Evolutionary conservation across 352 stramenopile species (phyloP).

Genomic region (Phytophthora aleatoria): DNA sequence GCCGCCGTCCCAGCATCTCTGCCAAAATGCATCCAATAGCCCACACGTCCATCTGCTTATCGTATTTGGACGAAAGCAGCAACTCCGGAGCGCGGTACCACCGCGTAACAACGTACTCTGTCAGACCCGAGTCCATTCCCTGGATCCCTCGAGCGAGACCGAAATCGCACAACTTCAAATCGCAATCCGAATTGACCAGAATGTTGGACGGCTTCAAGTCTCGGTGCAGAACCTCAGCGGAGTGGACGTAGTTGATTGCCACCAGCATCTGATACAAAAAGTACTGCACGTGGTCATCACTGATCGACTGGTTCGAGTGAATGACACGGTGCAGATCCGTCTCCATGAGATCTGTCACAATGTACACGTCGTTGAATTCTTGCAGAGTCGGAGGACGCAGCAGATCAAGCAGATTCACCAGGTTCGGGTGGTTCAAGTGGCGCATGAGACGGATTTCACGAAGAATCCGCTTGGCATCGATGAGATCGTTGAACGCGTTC

Average conservation of each 20-base stretch:
- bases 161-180: constrained; percentile 85
- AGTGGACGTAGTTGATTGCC: constrained; percentile 81
- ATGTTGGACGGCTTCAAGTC: constrained; percentile 85
- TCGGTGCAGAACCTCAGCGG: constrained; percentile 75
- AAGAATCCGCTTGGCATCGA: constrained; percentile 88
- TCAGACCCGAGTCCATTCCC: constrained; percentile 79
- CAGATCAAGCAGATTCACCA: constrained; percentile 84
- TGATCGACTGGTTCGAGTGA: constrained; percentile 84
- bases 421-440: constrained; percentile 83
- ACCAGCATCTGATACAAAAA: constrained; percentile 85
- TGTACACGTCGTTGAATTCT: constrained; percentile 91
- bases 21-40: constrained; percentile 88
- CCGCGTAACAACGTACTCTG: constrained; percentile 91
- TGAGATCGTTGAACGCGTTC: constrained; percentile 91
- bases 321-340: constrained; percentile 81
- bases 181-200: constrained; percentile 82
- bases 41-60: constrained; percentile 90
- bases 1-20: constrained; percentile 84
- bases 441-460: constrained; percentile 90
- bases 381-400: constrained; percentile 79
- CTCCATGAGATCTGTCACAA: constrained; percentile 83
- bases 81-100: constrained; percentile 94
- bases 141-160: constrained; percentile 75
- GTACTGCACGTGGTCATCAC: constrained; percentile 79
- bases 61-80: constrained; percentile 90